Percentiles rank a stretch among this genome's conserved stretches.
Conservation (phyloP, 441 rosid genomes). For the Flueggea neowawraea region DNA sequence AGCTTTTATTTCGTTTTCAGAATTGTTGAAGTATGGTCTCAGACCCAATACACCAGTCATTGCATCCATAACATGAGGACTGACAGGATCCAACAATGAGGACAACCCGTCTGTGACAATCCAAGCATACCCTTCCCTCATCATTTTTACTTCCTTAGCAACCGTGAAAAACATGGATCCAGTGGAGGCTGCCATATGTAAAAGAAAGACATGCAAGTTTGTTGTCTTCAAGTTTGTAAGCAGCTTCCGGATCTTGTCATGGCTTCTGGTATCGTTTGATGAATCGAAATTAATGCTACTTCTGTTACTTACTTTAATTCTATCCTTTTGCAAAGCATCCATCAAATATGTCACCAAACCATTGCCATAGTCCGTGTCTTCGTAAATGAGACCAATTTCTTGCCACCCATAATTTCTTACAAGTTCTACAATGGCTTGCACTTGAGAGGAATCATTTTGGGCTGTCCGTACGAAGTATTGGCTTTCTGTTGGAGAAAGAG, state of each 20-base stretch:
- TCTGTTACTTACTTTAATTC: conserved; percentile 16
- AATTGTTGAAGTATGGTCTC: too few relatives aligned
- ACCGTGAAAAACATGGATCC: conserved; percentile 22
- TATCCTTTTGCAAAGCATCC: conserved; percentile 24
- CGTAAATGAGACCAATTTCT: conserved; percentile 24
- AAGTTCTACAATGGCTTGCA: conserved; percentile 27
- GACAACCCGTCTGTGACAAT: conserved; percentile 30
- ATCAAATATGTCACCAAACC: conserved; percentile 32
- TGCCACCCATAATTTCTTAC: conserved; percentile 35
- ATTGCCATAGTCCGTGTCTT: conserved; percentile 33
- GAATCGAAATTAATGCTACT: conserved; percentile 17
- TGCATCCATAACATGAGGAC: conserved; percentile 4
- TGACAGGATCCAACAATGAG: conserved; percentile 14
- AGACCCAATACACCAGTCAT: background rate
- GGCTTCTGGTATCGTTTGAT: too few relatives aligned
- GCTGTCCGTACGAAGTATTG: conserved; percentile 37
- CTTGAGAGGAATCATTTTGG: conserved; percentile 35
- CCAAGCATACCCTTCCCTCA: conserved; percentile 47
- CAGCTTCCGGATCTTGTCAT: conserved; percentile 16
- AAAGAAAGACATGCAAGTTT: conserved; percentile 31
- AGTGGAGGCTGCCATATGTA: conserved; percentile 29
- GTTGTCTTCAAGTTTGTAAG: conserved; percentile 23
- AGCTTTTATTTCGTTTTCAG: too few relatives aligned
- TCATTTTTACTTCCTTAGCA: conserved; percentile 32
- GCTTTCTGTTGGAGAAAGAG: conserved; percentile 14